These are phyloP conservation scores for Aureoboletus auriporus DNA, from an alignment of 768 basidiomycete genomes.

Conservation along the genomic window DNA sequence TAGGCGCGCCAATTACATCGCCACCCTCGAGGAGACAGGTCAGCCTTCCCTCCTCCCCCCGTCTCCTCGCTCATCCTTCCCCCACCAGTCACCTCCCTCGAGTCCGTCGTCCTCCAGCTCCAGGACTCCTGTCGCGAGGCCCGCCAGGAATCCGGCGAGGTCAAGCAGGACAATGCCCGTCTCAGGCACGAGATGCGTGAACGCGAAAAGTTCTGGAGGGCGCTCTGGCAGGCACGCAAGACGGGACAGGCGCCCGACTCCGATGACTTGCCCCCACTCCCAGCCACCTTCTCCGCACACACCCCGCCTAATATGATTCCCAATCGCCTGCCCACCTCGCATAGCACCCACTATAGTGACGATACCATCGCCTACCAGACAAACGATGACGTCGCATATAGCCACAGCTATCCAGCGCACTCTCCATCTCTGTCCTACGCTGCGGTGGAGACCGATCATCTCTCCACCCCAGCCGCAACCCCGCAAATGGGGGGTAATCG, in stretches of 20 bases:
- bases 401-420: constrained; percentile 40
- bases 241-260: constrained; percentile 46
- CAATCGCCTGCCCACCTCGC: constrained; percentile 38
- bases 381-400: constrained; percentile 41
- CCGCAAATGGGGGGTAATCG: constrained; percentile 40
- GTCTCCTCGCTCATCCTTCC: constrained; percentile 9
- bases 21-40: constrained; percentile 83
- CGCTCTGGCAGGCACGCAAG: constrained; percentile 65
- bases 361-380: constrained; percentile 48
- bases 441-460: constrained; percentile 31
- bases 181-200: constrained; percentile 63
- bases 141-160: constrained; percentile 54
- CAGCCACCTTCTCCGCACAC: constrained; percentile 39
- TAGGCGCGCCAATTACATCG: constrained; percentile 77
- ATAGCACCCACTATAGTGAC: constrained; percentile 34
- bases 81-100: constrained; percentile 68
- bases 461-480: constrained; percentile 18
- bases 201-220: constrained; percentile 70
- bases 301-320: constrained; percentile 29
- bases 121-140: constrained; percentile 77
- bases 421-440: constrained; percentile 44
- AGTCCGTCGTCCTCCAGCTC: constrained; percentile 78
- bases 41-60: constrained; percentile 4
- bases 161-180: constrained; percentile 62
- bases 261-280: constrained; percentile 50